These are phyloP conservation scores for Globisporangium polare DNA, from an alignment of 352 stramenopile genomes.

Conservation along the genomic window DNA sequence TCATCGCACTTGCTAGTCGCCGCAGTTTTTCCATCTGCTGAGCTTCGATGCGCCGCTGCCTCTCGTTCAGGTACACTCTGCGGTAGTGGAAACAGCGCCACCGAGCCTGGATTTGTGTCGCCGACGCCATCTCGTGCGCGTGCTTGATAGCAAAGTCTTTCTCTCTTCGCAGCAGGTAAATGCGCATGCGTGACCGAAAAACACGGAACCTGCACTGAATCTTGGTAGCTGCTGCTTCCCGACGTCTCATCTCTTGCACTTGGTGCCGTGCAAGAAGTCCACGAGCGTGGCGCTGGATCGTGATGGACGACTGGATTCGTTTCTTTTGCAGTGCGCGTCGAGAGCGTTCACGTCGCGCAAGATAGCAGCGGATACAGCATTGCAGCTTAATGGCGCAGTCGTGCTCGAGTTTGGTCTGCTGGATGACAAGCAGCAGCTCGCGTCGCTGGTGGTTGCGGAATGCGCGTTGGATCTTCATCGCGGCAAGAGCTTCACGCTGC, in stretches of 20 bases:
- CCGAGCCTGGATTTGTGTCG: slow-evolving; percentile 41
- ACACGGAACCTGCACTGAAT: slow-evolving; percentile 58
- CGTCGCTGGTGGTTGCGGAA: slow-evolving; percentile 64
- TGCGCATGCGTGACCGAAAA: slow-evolving; percentile 30
- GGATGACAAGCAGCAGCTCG: slow-evolving; percentile 54
- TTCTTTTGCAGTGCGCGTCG: slow-evolving; percentile 15
- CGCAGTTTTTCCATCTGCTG: slow-evolving; percentile 34
- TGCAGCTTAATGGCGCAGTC: slow-evolving; percentile 52
- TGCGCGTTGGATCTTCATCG: slow-evolving; percentile 57
- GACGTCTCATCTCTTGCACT: slow-evolving; percentile 21
- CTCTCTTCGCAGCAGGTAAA: slow-evolving; percentile 35
- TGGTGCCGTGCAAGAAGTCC: slow-evolving; percentile 41
- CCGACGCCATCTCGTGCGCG: slow-evolving; percentile 28
- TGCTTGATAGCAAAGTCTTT: slow-evolving; percentile 26
- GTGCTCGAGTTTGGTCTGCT: slow-evolving; percentile 58
- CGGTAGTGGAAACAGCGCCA: slow-evolving; percentile 37
- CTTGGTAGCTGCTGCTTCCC: slow-evolving; percentile 33
- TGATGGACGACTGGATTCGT: slow-evolving; percentile 22
- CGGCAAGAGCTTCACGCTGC: slow-evolving; percentile 54
- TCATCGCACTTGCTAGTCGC: slow-evolving; percentile 40
- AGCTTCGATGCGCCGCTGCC: slow-evolving; percentile 24
- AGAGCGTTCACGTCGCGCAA: slow-evolving; percentile 47
- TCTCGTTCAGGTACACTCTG: slow-evolving; percentile 29
- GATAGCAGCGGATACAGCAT: slow-evolving; percentile 40
- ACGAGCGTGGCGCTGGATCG: slow-evolving; percentile 50